Conservation (phyloP, 441 rosid genomes). For the Eutrema salsugineum region DNA sequence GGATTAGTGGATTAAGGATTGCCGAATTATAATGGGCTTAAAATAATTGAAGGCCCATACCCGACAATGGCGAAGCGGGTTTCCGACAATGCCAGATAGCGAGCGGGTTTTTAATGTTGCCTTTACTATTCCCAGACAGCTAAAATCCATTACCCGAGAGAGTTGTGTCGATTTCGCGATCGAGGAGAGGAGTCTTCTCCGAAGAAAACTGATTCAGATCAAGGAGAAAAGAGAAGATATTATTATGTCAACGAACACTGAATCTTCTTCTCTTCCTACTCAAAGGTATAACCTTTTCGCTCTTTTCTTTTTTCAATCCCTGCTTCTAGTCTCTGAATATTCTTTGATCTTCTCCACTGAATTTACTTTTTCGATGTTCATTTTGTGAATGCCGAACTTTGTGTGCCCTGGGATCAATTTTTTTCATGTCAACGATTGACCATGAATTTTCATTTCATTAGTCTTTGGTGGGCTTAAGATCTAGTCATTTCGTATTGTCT, state of each 20-base stretch:
- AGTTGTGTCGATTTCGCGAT: too few relatives aligned
- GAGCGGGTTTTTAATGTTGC: too few relatives aligned
- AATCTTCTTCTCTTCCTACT: slow-evolving; percentile 17
- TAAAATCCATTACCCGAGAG: too few relatives aligned
- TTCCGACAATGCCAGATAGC: too few relatives aligned
- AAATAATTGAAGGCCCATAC: too few relatives aligned
- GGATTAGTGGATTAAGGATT: too few relatives aligned
- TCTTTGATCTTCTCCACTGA: too few relatives aligned
- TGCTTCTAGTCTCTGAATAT: too few relatives aligned
- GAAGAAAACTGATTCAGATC: background rate
- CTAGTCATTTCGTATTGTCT: background rate
- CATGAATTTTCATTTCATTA: background rate
- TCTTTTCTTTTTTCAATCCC: too few relatives aligned
- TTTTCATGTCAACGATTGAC: background rate
- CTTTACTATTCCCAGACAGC: too few relatives aligned
- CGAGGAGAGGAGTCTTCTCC: background rate
- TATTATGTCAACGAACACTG: slow-evolving; percentile 12
- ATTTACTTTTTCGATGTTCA: background rate
- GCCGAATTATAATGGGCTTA: too few relatives aligned
- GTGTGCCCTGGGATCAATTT: background rate
- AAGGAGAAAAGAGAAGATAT: background rate
- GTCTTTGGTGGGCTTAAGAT: slow-evolving; percentile 7
- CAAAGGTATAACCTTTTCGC: slow-evolving; percentile 4
- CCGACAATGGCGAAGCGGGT: too few relatives aligned
- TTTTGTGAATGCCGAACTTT: background rate